Evolutionary conservation across 768 basidiomycete species (phyloP), one percentile per base, ranked within the genome.

Genomic region (Lactifluus hygrophoroides): DNA sequence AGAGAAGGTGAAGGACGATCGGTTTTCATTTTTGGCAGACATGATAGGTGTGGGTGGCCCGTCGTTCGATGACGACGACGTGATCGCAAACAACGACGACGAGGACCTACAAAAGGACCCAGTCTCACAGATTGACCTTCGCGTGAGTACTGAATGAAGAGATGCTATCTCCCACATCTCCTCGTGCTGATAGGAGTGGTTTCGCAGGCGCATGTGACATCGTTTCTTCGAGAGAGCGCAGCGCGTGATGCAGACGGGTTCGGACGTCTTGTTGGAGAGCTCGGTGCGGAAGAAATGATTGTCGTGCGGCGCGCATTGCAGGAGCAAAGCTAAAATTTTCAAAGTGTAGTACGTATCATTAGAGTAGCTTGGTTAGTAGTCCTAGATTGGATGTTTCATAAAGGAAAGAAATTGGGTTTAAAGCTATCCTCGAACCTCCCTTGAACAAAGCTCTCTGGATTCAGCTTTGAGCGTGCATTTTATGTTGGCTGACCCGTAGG

Each of bases 71-170:
- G 87, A 91, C 4, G 59, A 55, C 65, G 85, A 87, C 44, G 76
- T 85, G n/a, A 71, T 85, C 49, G 81, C 87, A 16, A 82, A 81
- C 44, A 81, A 77, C 43, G 87, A 80, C 62, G 94, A 97, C 67
- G 91, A 94, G 61, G 94, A 97, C 68, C 77, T 97, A 48, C 82
- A 81, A 73, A 83, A 80, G 54, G 95, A 98, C 70, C 85, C 90
- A 5, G 77, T 96, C 55, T 90, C 86, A 23, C 83, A 86, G 57
- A 85, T 98, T 67, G 91, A 98, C 65, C 83, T 97, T 74, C 73
- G 72, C 64, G 85, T 84, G 58, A 62, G 75, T 73, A 8, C 25
- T 5, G 10, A 5, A 32, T 17, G 13, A 11, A 16, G 19, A 17
- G 25, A 27, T 13, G 8, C 45, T 37, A 21, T 14, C 7, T 8